phyloP scores from a whole-genome alignment of 305 asterid species.

The Striga hermonthica region DNA sequence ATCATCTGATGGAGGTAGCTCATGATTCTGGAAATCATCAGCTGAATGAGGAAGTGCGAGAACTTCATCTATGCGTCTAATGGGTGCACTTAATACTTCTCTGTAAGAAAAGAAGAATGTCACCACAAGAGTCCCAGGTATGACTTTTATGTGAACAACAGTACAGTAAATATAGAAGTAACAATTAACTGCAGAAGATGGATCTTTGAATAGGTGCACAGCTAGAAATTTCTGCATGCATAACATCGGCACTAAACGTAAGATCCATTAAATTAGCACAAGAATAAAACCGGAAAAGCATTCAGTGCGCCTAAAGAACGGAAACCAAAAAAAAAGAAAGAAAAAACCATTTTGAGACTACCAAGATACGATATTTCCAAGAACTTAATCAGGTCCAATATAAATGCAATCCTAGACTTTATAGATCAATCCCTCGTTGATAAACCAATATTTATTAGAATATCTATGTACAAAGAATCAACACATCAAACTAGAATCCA shows the following conservation, averaged over 20 bases:
- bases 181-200: neutral
- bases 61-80: slow-evolving; percentile 72
- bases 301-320: neutral
- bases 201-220: slow-evolving; percentile 1
- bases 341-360: neutral
- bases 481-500: slow-evolving; percentile 8
- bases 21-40: slow-evolving; percentile 57
- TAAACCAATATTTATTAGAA: slow-evolving; percentile 12
- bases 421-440: slow-evolving; percentile 4
- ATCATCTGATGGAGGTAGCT: slow-evolving; percentile 83
- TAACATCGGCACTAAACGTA: slow-evolving; percentile 13
- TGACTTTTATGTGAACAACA: slow-evolving; percentile 5
- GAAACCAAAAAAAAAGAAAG: slow-evolving; percentile 9
- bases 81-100: slow-evolving; percentile 73
- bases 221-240: slow-evolving; percentile 6
- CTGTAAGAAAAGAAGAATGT: slow-evolving; percentile 46
- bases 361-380: neutral
- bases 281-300: slow-evolving; percentile 7
- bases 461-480: neutral
- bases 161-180: neutral
- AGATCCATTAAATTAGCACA: slow-evolving; percentile 2
- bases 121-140: slow-evolving; percentile 21
- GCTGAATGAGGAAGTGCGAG: slow-evolving; percentile 70
- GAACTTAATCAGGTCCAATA: slow-evolving; percentile 9
- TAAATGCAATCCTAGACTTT: slow-evolving; percentile 16